These are phyloP conservation scores for Populus hybrid DNA, from an alignment of 441 rosid species.

Conservation along the genomic window DNA sequence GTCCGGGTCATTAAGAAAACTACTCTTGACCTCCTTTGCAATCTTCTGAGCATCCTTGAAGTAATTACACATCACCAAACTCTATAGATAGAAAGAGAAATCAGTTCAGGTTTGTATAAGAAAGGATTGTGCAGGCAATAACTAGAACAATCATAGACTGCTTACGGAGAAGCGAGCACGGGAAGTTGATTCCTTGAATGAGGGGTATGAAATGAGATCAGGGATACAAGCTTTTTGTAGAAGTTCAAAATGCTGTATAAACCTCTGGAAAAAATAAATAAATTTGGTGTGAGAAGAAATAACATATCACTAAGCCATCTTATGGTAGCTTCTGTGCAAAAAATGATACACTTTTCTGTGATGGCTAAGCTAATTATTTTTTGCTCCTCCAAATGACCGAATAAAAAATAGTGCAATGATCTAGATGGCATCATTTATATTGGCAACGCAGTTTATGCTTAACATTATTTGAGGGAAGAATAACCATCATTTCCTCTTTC, in stretches of 20 bases:
- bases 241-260: conserved; percentile 88
- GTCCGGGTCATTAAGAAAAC: conserved; percentile 63
- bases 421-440: not conserved
- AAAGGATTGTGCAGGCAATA: not conserved
- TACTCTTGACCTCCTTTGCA: conserved; percentile 72
- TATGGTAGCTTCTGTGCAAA: not conserved
- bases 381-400: not conserved
- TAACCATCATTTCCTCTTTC: not conserved
- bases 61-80: conserved; percentile 59
- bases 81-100: conserved; percentile 31
- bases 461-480: not conserved
- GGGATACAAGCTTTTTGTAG: conserved; percentile 93
- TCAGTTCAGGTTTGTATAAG: not conserved
- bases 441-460: not conserved
- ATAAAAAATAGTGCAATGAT: not conserved
- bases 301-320: not conserved
- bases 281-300: conserved; percentile 14
- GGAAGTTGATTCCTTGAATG: conserved; percentile 70
- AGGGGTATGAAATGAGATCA: conserved; percentile 61
- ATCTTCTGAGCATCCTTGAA: conserved; percentile 90
- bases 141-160: conserved; percentile 10
- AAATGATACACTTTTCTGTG: not conserved
- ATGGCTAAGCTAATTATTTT: not conserved
- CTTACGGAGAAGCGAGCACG: conserved; percentile 71
- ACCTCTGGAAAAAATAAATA: conserved; percentile 54